These are phyloP conservation scores for Sistotremastrum niveocremeum DNA, from an alignment of 768 basidiomycete species.

Conservation along the genomic window DNA sequence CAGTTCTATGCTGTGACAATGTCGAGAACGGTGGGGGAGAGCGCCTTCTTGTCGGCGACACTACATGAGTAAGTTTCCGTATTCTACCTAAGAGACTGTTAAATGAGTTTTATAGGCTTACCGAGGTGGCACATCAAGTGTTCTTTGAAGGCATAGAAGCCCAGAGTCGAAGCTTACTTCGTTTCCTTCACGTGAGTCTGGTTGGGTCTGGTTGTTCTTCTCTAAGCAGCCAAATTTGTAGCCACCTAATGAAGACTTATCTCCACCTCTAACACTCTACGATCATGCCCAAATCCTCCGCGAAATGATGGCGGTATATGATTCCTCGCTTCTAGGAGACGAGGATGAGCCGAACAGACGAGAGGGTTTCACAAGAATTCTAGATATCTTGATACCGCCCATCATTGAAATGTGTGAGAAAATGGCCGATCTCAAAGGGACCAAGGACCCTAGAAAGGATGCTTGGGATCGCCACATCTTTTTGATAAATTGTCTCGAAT, in stretches of 20 bases:
- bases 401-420: slow-evolving; percentile 60
- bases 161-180: slow-evolving; percentile 53
- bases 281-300: slow-evolving; percentile 76
- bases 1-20: slow-evolving; percentile 93
- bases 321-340: slow-evolving; percentile 68
- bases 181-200: slow-evolving; percentile 4
- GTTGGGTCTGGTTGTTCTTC: too few relatives aligned
- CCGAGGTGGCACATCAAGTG: slow-evolving; percentile 62
- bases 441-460: slow-evolving; percentile 32
- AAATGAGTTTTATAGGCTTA: slow-evolving; percentile 42
- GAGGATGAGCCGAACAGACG: slow-evolving; percentile 24
- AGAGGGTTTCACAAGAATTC: slow-evolving; percentile 50
- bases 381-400: slow-evolving; percentile 80
- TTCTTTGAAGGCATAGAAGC: slow-evolving; percentile 84
- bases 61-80: slow-evolving; percentile 55
- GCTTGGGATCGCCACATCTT: slow-evolving; percentile 79
- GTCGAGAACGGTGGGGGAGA: slow-evolving; percentile 79
- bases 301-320: slow-evolving; percentile 82
- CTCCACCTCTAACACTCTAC: slow-evolving; percentile 65
- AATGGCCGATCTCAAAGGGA: slow-evolving; percentile 32
- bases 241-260: slow-evolving; percentile 45
- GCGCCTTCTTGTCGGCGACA: slow-evolving; percentile 62
- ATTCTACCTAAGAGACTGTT: not conserved
- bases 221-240: slow-evolving; percentile 1
- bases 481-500: slow-evolving; percentile 73